phyloP scores from a whole-genome alignment of 2,329 filamentous ascomycete genomes.

The Colletotrichum shisoi region DNA sequence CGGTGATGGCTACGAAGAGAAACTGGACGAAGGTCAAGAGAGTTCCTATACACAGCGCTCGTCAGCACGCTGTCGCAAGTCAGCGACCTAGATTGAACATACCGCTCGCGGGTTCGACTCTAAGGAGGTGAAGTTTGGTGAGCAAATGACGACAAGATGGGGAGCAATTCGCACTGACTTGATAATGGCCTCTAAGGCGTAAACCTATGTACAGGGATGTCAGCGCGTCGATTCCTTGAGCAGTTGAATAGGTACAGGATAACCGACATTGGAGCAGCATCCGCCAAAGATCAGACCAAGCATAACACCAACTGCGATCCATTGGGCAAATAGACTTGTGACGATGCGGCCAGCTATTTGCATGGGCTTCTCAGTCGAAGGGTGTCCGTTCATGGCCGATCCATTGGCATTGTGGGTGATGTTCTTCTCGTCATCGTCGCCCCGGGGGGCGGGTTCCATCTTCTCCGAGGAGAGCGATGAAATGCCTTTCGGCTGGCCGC shows the following conservation, averaged over 20 bases:
- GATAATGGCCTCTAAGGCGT: conserved; percentile 92
- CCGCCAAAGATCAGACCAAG: conserved; percentile 91
- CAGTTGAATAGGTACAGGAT: conserved; percentile 44
- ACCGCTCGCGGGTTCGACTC: conserved; percentile 86
- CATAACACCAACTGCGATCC: conserved; percentile 72
- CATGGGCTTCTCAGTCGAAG: conserved; percentile 23
- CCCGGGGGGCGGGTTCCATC: conserved; percentile 26
- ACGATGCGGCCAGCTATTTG: conserved; percentile 57
- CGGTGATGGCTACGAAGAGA: conserved; percentile 79
- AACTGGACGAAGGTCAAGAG: conserved; percentile 91
- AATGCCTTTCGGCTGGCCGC: conserved; percentile 40
- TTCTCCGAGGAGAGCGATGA: conserved; percentile 32
- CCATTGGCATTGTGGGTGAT: conserved; percentile 3
- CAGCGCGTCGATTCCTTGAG: conserved; percentile 1
- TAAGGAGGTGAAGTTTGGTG: conserved; percentile 47
- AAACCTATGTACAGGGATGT: conserved; percentile 68
- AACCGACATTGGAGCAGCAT: conserved; percentile 84
- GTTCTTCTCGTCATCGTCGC: conserved; percentile 16
- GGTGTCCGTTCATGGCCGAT: conserved; percentile 15
- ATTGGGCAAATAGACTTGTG: conserved; percentile 67
- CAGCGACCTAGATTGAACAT: conserved; percentile 43
- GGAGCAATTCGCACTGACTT: conserved; percentile 66
- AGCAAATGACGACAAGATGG: conserved; percentile 14
- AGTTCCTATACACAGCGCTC: conserved; percentile 64
- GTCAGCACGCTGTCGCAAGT: conserved; percentile 19